These are phyloP conservation scores for Boletus putidus DNA, from an alignment of 1,284 basidiomycete genomes.

Conservation along the genomic window DNA sequence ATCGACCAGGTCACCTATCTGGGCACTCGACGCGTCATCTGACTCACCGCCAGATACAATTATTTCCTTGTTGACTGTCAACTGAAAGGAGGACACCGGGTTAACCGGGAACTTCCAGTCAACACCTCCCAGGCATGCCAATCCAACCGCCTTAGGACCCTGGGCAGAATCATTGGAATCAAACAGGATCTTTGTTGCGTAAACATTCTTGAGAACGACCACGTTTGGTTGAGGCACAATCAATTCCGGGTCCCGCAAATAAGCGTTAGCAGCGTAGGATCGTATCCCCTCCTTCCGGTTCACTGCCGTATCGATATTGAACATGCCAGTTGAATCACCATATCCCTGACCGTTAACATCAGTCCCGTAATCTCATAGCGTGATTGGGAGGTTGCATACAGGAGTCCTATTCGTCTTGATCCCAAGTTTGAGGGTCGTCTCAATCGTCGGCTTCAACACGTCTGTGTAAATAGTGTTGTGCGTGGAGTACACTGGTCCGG, in stretches of 20 bases:
- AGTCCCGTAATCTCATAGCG: neutral
- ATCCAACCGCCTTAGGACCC: slow-evolving; percentile 12
- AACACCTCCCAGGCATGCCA: slow-evolving; percentile 16
- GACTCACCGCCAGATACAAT: slow-evolving; percentile 19
- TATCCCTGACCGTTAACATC: slow-evolving; percentile 12
- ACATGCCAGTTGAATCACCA: slow-evolving; percentile 28
- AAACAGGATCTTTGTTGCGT: slow-evolving; percentile 20
- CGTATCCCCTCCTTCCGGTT: slow-evolving; percentile 18
- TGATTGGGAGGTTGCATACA: slow-evolving; percentile 5
- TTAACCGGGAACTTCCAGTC: slow-evolving; percentile 14
- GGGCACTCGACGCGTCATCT: neutral
- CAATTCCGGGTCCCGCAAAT: slow-evolving; percentile 17
- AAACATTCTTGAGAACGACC: slow-evolving; percentile 13
- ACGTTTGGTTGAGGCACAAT: slow-evolving; percentile 20
- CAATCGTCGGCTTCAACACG: slow-evolving; percentile 20
- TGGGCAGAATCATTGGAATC: neutral
- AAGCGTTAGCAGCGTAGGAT: slow-evolving; percentile 27
- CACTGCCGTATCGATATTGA: slow-evolving; percentile 25
- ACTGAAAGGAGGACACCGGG: neutral
- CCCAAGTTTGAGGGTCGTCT: slow-evolving; percentile 10
- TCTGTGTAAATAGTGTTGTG: slow-evolving; percentile 24
- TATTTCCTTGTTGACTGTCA: slow-evolving; percentile 15
- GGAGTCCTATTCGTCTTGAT: slow-evolving; percentile 24
- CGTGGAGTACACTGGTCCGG: slow-evolving; percentile 18
- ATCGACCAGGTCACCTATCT: neutral